Evolutionary conservation across 352 stramenopile genomes (phyloP), one percentile per base, ranked within the genome.

Genomic region (Pythium folliculosum): DNA sequence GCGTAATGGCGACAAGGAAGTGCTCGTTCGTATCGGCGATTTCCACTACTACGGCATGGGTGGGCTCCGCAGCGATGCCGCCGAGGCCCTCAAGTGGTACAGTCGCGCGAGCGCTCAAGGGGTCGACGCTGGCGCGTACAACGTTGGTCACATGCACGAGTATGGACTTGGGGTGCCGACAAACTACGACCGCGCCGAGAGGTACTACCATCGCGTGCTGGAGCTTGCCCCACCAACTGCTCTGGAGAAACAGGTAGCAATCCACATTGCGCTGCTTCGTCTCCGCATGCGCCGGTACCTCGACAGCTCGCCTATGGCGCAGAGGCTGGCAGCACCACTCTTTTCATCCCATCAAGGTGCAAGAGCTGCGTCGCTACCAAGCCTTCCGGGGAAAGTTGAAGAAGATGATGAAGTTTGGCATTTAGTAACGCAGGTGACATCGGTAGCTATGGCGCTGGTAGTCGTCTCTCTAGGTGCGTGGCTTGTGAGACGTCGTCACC

Each of bases 61-160:
- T 6, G 79, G 79, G 0, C 43, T 95, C 14, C 45, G 16, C 0
- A 60, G 52, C 22, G 66, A 86, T 52, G 37, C 69, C 8, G 61
- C 62, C 8, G 61, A 75, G 38, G 87, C 85, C 3, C 53, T 92
- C 48, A 63, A 70, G 43, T 92, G 82, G 83, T 92, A 94, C 67
- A 92, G 75, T 43, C 76, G 82, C 4, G 86, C 82, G 37, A 92
- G 86, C 44, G 77, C 80, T n/a, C 73, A 79, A 45, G 86, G 82
- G 12, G 73, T 86, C 13, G 73, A 71, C 23, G 71, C 71, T 9
- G 86, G 84, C 12, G 86, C 86, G 3, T 94, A 89, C 45, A 92
- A 88, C 63, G 84, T 90, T 17, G 86, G 84, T 4, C 74, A 85
- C 60, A 91, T 94, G 75, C 77, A 91, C 55, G 86, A 94, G 53